Conservation (phyloP, 495 filamentous ascomycete genomes). For the Aspergillus bertholletiae region DNA sequence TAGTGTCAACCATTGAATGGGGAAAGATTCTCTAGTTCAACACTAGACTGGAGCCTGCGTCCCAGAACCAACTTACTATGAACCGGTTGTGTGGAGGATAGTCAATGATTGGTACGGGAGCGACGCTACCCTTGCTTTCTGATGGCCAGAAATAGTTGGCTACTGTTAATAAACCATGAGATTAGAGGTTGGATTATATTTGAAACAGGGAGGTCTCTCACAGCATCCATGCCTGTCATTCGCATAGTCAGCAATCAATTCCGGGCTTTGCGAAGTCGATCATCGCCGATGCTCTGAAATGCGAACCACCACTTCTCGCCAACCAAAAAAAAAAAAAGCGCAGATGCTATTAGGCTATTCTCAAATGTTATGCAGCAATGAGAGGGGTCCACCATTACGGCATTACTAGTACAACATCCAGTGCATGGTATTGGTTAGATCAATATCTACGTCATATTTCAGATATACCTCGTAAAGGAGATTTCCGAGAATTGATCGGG, state of each 20-base stretch:
- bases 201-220: background rate
- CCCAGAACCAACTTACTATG: background rate
- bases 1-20: background rate
- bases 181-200: background rate
- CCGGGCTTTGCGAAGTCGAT: background rate
- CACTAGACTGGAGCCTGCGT: background rate
- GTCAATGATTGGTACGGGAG: background rate
- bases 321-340: too few relatives aligned
- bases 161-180: background rate
- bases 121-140: background rate
- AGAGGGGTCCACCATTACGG: background rate
- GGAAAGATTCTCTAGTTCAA: background rate
- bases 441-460: background rate
- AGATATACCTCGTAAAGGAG: background rate
- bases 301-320: background rate
- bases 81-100: background rate
- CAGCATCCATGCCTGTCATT: background rate
- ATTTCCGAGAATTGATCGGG: background rate
- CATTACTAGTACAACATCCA: too few relatives aligned
- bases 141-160: background rate
- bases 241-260: background rate
- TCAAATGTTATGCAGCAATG: background rate
- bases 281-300: background rate
- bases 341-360: background rate
- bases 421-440: background rate